phyloP scores from a whole-genome alignment of 495 filamentous ascomycete species.

The Pseudomonodictys pantanalensis region DNA sequence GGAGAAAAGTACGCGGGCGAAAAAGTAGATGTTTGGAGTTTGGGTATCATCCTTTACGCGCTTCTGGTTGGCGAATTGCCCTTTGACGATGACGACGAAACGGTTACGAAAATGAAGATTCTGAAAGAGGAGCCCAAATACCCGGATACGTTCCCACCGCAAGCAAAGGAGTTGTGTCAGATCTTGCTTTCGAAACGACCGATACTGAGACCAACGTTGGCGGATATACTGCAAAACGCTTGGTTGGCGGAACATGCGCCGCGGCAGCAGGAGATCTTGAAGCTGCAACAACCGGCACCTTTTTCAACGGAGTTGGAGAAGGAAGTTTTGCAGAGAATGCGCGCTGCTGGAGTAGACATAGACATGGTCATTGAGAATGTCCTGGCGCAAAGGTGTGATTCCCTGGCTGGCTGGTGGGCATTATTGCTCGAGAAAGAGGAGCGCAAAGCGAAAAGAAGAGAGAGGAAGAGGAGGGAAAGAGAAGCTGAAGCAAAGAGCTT shows the following conservation, averaged over 20 bases:
- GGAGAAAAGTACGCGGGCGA: conserved; percentile 97
- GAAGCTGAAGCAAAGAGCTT: conserved; percentile 78
- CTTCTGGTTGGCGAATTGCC: conserved; percentile 89
- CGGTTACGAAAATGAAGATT: conserved; percentile 78
- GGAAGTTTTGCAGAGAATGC: conserved; percentile 88
- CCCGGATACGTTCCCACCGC: conserved; percentile 72
- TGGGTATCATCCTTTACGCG: conserved; percentile 94
- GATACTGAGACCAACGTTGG: conserved; percentile 73
- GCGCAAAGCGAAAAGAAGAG: conserved; percentile 77
- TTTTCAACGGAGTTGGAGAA: conserved; percentile 90
- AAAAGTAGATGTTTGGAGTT: conserved; percentile 97
- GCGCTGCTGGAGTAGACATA: conserved; percentile 89
- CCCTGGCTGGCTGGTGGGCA: conserved; percentile 93
- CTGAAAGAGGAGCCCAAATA: conserved; percentile 78
- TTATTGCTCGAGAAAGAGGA: conserved; percentile 94
- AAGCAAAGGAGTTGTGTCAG: conserved; percentile 72
- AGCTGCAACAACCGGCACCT: conserved; percentile 74
- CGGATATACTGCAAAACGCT: conserved; percentile 85
- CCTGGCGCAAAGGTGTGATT: conserved; percentile 81
- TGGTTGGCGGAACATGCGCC: conserved; percentile 87
- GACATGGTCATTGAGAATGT: conserved; percentile 94
- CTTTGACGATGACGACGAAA: conserved; percentile 88
- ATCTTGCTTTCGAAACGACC: conserved; percentile 83
- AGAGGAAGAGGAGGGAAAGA: conserved; percentile 79
- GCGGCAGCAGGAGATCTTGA: conserved; percentile 86